Evolutionary conservation across 192 early-diverging fungal species (phyloP).

Genomic region (Linnemannia zychae): DNA sequence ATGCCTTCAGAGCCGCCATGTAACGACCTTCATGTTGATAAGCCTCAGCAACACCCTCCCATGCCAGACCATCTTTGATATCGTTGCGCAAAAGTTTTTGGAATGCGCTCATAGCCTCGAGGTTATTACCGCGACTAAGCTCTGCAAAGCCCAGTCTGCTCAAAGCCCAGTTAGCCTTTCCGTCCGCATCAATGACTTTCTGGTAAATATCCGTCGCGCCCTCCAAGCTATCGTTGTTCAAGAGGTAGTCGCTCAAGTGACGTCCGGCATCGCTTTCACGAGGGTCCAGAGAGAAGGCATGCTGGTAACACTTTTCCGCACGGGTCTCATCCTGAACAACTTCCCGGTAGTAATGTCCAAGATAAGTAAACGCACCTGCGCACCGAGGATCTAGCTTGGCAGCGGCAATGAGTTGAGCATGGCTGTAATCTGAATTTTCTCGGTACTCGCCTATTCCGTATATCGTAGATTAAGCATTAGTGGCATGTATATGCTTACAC

Average conservation of each 20-base stretch:
- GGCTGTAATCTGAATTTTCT: slow-evolving; percentile 73
- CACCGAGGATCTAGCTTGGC: slow-evolving; percentile 76
- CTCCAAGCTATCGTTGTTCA: slow-evolving; percentile 58
- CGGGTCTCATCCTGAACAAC: slow-evolving; percentile 75
- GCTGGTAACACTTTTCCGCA: slow-evolving; percentile 86
- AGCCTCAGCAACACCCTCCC: slow-evolving; percentile 87
- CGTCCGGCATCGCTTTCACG: slow-evolving; percentile 76
- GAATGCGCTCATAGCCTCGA: slow-evolving; percentile 76
- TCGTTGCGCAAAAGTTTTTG: slow-evolving; percentile 87
- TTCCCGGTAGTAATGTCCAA: slow-evolving; percentile 86
- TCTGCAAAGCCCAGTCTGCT: slow-evolving; percentile 80
- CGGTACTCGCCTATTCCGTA: slow-evolving; percentile 63
- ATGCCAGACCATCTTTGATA: slow-evolving; percentile 69
- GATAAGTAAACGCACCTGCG: slow-evolving; percentile 77
- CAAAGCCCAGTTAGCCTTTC: slow-evolving; percentile 83
- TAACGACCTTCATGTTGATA: slow-evolving; percentile 80
- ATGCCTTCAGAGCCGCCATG: slow-evolving; percentile 83
- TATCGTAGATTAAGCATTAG: not conserved
- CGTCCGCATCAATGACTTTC: slow-evolving; percentile 52
- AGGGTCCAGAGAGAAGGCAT: slow-evolving; percentile 80
- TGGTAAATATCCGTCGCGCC: slow-evolving; percentile 67
- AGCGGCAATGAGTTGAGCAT: slow-evolving; percentile 75
- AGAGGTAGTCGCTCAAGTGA: slow-evolving; percentile 73
- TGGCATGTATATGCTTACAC: not conserved
- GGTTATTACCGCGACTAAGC: slow-evolving; percentile 65